These are phyloP conservation scores for Pseudocercospora pini-densiflorae DNA, from an alignment of 2,329 filamentous ascomycete genomes.

Conservation along the genomic window DNA sequence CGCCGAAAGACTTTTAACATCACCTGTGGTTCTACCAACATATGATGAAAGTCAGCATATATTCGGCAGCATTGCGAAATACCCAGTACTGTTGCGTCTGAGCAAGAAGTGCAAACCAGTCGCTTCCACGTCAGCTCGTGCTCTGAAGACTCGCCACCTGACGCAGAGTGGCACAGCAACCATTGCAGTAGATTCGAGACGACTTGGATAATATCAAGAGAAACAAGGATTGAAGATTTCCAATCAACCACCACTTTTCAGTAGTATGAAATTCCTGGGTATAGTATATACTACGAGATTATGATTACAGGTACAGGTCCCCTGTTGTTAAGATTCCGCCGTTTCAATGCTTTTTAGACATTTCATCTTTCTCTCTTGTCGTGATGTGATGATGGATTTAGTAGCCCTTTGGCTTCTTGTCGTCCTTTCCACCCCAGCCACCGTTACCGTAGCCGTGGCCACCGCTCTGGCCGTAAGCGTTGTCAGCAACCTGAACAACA, in stretches of 20 bases:
- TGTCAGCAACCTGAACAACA: conserved; percentile 29
- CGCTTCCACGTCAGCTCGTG: too few relatives aligned
- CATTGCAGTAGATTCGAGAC: neutral
- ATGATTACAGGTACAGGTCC: conserved; percentile 5
- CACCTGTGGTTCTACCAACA: neutral
- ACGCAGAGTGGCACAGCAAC: neutral
- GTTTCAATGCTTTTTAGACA: neutral
- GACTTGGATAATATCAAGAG: neutral
- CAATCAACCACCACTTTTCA: neutral
- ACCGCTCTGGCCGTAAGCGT: conserved; percentile 8
- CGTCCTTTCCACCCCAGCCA: neutral
- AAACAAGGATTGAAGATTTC: neutral
- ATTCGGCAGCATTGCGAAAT: neutral
- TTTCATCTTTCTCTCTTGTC: neutral
- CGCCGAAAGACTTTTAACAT: neutral
- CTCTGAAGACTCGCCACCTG: too few relatives aligned
- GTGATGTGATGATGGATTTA: neutral
- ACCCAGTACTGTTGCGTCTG: neutral
- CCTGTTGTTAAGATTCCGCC: neutral
- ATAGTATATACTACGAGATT: neutral
- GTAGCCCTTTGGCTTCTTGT: neutral
- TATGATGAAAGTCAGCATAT: neutral
- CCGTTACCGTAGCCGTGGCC: neutral
- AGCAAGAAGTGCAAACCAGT: neutral
- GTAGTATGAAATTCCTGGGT: neutral